Evolutionary conservation across 2,329 filamentous ascomycete species (phyloP).

Genomic region (Aspergillus pseudotamarii): DNA sequence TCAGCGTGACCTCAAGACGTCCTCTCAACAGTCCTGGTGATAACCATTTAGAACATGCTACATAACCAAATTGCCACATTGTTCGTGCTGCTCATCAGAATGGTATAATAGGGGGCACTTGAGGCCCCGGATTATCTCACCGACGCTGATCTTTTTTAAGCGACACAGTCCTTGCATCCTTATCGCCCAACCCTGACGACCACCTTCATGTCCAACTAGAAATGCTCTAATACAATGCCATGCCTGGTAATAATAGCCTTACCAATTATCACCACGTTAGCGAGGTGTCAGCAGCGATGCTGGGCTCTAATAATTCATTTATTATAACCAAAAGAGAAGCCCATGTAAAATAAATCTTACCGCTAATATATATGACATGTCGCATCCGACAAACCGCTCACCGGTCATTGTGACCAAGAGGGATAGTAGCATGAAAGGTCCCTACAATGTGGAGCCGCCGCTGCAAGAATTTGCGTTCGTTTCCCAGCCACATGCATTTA

Average conservation of each 20-base stretch:
- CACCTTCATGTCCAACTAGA: not conserved
- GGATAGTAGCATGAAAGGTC: too few relatives aligned
- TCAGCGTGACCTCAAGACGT: not conserved
- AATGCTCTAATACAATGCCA: not conserved
- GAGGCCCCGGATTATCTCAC: too few relatives aligned
- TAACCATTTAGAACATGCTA: not conserved
- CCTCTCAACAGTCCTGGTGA: not conserved
- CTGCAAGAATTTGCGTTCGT: not conserved
- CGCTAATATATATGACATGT: not conserved
- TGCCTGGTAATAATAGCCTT: rapidly evolving
- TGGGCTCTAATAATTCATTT: too few relatives aligned
- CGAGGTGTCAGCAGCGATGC: too few relatives aligned
- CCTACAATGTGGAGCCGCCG: not conserved
- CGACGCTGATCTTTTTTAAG: not conserved
- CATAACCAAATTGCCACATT: not conserved
- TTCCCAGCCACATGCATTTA: not conserved
- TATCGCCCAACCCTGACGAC: not conserved
- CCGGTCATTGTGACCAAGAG: too few relatives aligned
- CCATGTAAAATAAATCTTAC: too few relatives aligned
- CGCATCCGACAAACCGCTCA: not conserved
- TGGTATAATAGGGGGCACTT: not conserved
- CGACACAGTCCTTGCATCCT: not conserved
- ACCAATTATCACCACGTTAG: too few relatives aligned
- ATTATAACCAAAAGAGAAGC: too few relatives aligned
- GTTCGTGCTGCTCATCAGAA: not conserved